A percentile compares a stretch with the other conserved stretches of the same genome.
Evolutionary conservation across 2,329 filamentous ascomycete species (phyloP).

Genomic region (Xylogone sp.): DNA sequence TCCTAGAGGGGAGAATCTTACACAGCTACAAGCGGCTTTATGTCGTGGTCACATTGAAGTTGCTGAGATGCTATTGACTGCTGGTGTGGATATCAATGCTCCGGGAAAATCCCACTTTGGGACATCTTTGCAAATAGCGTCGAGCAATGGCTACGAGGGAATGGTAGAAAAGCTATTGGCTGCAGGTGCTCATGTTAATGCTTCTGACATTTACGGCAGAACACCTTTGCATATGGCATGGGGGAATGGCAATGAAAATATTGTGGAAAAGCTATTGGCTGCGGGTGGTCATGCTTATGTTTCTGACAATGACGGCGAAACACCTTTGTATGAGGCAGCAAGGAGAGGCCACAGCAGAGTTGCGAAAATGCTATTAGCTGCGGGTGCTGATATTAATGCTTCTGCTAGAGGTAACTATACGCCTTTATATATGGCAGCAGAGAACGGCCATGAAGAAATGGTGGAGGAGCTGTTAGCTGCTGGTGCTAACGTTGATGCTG

Average conservation of each 20-base stretch:
- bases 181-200: neutral
- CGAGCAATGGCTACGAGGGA: slow-evolving; percentile 13
- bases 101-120: slow-evolving; percentile 31
- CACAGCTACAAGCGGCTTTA: slow-evolving; percentile 34
- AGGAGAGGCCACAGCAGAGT: neutral
- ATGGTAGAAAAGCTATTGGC: neutral
- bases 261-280: too few species aligned
- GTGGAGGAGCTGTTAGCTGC: slow-evolving; percentile 16
- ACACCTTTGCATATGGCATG: too few species aligned
- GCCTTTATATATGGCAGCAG: neutral
- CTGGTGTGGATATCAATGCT: slow-evolving; percentile 31
- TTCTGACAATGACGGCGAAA: neutral
- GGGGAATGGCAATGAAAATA: too few species aligned
- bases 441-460: slow-evolving; percentile 29
- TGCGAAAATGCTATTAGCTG: neutral
- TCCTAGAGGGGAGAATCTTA: slow-evolving; percentile 6
- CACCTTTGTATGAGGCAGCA: neutral
- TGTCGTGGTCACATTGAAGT: slow-evolving; percentile 22
- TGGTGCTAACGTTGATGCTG: slow-evolving; percentile 6
- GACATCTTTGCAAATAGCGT: slow-evolving; percentile 38
- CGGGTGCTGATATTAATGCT: slow-evolving; percentile 1
- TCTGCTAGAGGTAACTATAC: slow-evolving; percentile 15
- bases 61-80: slow-evolving; percentile 24
- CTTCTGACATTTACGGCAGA: too few species aligned
- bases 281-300: too few species aligned